Evolutionary conservation across 2,329 filamentous ascomycete species (phyloP).

Genomic region (Trichoderma sp.): DNA sequence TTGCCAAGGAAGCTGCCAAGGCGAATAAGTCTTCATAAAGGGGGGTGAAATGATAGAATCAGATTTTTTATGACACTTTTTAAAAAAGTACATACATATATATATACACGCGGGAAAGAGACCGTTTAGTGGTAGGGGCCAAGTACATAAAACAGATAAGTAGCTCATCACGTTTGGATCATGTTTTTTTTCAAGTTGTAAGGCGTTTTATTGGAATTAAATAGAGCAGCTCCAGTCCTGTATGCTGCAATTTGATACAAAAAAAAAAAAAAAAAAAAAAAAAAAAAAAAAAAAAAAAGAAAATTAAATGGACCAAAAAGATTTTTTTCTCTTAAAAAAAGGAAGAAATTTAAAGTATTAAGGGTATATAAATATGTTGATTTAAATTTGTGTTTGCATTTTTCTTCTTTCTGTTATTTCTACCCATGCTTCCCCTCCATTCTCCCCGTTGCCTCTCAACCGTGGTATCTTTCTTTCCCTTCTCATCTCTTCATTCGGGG

Average conservation of each 20-base stretch:
- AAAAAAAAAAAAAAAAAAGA: neutral
- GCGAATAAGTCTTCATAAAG: conserved; percentile 39
- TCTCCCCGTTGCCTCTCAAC: neutral
- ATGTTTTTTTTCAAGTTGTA: neutral
- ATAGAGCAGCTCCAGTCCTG: neutral
- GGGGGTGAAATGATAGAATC: neutral
- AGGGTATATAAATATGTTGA: neutral
- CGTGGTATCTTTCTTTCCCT: conserved; percentile 21
- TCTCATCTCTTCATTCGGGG: conserved; percentile 17
- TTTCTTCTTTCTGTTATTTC: neutral
- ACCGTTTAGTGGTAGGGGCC: neutral
- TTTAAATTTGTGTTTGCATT: conserved; percentile 15
- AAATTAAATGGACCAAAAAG: neutral
- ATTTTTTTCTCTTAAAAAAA: neutral
- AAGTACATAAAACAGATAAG: conserved; percentile 8
- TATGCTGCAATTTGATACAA: neutral
- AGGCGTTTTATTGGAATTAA: conserved; percentile 14
- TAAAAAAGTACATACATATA: conserved; percentile 6
- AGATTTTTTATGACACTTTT: neutral
- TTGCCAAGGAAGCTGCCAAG: conserved; percentile 71
- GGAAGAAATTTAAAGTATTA: neutral
- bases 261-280: neutral
- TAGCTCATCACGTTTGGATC: neutral
- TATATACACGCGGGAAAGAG: neutral
- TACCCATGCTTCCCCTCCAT: neutral